A percentile compares a stretch with the other conserved stretches of the same genome.
Conservation (phyloP, 2,329 filamentous ascomycete genomes). For the Talaromyces sp. region DNA sequence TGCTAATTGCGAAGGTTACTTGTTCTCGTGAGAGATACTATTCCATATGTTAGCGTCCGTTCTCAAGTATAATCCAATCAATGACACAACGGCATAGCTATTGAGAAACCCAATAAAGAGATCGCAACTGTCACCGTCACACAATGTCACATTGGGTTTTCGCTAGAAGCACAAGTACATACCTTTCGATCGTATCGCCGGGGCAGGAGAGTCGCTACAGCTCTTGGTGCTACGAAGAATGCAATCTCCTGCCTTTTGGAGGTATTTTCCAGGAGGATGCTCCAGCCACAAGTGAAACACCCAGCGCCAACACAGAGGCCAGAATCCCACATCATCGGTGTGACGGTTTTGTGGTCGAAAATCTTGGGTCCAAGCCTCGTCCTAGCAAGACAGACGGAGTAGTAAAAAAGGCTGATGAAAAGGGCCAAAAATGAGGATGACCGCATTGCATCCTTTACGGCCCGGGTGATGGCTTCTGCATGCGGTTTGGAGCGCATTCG, state of each 20-base stretch:
- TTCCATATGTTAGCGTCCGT: conserved; percentile 14
- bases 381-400: conserved; percentile 73
- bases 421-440: conserved; percentile 73
- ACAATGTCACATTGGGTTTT: not conserved
- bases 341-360: conserved; percentile 52
- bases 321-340: conserved; percentile 54
- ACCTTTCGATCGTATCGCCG: conserved; percentile 58
- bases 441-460: conserved; percentile 57
- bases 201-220: conserved; percentile 69
- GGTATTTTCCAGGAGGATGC: conserved; percentile 66
- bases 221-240: conserved; percentile 75
- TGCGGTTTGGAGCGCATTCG: conserved; percentile 50
- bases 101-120: not conserved
- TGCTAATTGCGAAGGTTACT: conserved; percentile 61
- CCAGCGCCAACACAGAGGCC: conserved; percentile 66
- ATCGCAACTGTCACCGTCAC: not conserved
- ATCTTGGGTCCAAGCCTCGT: conserved; percentile 68
- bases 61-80: not conserved
- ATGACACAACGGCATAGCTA: not conserved
- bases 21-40: conserved; percentile 65
- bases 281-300: conserved; percentile 75
- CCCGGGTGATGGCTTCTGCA: conserved; percentile 42
- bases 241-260: conserved; percentile 68
- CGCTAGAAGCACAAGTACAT: conserved; percentile 14
- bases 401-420: conserved; percentile 79